Conservation (phyloP, 768 basidiomycete species). For the Podaxis mareebaensis region DNA sequence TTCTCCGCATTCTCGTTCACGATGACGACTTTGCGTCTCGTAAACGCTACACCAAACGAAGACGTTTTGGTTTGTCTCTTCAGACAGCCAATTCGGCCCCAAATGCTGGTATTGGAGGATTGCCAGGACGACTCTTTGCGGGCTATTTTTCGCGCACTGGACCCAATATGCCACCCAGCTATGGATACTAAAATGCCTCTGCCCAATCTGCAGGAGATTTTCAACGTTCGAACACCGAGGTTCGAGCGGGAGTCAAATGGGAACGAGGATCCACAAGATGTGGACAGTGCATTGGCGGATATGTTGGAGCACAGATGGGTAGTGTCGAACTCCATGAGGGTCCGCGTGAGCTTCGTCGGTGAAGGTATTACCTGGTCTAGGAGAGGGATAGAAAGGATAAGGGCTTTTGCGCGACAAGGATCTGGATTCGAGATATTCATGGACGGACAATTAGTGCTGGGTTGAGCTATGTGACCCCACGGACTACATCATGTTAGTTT, state of each 20-base stretch:
- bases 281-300: background rate
- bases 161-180: background rate
- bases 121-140: background rate
- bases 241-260: background rate
- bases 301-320: background rate
- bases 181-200: background rate
- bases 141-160: background rate
- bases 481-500: too few relatives aligned
- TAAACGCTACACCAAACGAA: background rate
- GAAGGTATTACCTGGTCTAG: too few relatives aligned
- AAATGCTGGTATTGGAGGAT: background rate
- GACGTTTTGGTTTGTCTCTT: background rate
- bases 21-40: background rate
- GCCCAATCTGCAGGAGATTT: background rate
- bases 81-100: background rate
- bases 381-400: too few relatives aligned
- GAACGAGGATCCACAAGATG: background rate
- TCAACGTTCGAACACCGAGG: background rate
- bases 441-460: too few relatives aligned
- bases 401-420: background rate
- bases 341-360: background rate
- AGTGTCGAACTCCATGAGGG: background rate
- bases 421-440: background rate
- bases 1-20: background rate
- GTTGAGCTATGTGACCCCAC: too few relatives aligned